These are phyloP conservation scores for Cryptosporidium bovis DNA, from an alignment of 169 alveolate genomes.

Conservation along the genomic window DNA sequence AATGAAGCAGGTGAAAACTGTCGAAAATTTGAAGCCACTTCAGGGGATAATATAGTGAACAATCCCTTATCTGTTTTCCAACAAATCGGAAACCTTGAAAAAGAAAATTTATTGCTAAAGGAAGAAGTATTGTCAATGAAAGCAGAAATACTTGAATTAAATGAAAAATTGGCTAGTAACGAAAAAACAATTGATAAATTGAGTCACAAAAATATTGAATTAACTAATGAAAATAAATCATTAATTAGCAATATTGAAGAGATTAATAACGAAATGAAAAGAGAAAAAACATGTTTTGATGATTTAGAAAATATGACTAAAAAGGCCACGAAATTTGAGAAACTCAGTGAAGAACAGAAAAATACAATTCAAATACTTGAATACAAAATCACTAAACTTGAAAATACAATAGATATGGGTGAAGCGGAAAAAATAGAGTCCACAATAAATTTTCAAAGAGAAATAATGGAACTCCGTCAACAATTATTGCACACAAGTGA, in stretches of 20 bases:
- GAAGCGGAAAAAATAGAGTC: constrained; percentile 39
- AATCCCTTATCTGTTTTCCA: constrained; percentile 50
- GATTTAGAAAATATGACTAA: constrained; percentile 6
- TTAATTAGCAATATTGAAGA: constrained; percentile 5
- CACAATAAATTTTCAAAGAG: constrained; percentile 28
- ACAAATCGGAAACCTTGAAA: constrained; percentile 30
- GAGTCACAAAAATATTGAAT: constrained; percentile 10
- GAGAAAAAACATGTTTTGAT: neutral
- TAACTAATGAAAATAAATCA: constrained; percentile 22
- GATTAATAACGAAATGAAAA: neutral
- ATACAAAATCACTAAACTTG: constrained; percentile 34
- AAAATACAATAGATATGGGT: constrained; percentile 1
- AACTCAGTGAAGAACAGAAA: constrained; percentile 1
- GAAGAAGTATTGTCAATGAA: constrained; percentile 18
- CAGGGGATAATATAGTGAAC: too few species aligned
- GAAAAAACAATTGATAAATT: constrained; percentile 1
- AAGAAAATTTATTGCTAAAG: constrained; percentile 13
- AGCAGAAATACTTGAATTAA: constrained; percentile 14
- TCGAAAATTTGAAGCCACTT: neutral
- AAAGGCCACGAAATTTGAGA: constrained; percentile 1
- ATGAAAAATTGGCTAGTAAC: constrained; percentile 6
- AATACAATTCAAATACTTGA: constrained; percentile 9
- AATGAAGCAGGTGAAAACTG: neutral
- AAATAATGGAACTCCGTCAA: constrained; percentile 26
- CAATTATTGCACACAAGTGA: constrained; percentile 22